Percentiles rank a stretch among this genome's conserved stretches.
phyloP scores from a whole-genome alignment of 2,329 filamentous ascomycete genomes.

The Ophiosphaerella korrae region DNA sequence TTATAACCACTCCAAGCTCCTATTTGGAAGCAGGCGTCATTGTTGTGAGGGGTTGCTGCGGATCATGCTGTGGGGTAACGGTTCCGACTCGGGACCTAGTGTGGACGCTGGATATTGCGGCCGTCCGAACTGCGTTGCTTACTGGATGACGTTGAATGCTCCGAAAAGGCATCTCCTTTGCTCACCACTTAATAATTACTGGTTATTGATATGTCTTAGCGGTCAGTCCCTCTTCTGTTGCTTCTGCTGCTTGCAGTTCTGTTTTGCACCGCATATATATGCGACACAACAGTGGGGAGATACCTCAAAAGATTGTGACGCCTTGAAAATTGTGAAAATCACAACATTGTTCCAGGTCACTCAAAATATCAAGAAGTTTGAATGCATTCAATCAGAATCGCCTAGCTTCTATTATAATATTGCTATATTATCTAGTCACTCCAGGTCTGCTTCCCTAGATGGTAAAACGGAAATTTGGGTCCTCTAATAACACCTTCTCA shows the following conservation, averaged over 20 bases:
- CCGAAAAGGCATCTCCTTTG: background rate
- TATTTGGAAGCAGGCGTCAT: constrained; percentile 21
- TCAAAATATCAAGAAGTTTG: too few species aligned
- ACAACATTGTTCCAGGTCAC: too few species aligned
- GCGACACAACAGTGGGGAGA: too few species aligned
- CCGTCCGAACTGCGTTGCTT: background rate
- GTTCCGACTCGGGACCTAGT: constrained; percentile 7
- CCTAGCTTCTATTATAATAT: too few species aligned
- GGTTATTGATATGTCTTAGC: too few species aligned
- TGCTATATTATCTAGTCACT: too few species aligned
- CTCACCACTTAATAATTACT: too few species aligned
- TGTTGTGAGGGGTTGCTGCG: constrained; percentile 22
- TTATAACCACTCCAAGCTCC: constrained; percentile 3
- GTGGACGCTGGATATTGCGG: too few species aligned
- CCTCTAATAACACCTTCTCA: constrained; percentile 27
- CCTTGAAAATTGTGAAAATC: background rate
- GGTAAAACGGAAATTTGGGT: constrained; percentile 31
- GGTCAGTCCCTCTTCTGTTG: too few species aligned
- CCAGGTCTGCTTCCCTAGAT: constrained; percentile 7
- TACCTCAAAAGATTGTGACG: too few species aligned
- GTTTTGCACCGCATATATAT: too few species aligned
- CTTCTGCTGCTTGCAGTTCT: too few species aligned
- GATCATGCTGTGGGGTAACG: constrained; percentile 24
- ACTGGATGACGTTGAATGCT: background rate
- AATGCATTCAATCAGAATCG: background rate